phyloP scores from a whole-genome alignment of 1,284 basidiomycete species.

The Malassezia psittaci region DNA sequence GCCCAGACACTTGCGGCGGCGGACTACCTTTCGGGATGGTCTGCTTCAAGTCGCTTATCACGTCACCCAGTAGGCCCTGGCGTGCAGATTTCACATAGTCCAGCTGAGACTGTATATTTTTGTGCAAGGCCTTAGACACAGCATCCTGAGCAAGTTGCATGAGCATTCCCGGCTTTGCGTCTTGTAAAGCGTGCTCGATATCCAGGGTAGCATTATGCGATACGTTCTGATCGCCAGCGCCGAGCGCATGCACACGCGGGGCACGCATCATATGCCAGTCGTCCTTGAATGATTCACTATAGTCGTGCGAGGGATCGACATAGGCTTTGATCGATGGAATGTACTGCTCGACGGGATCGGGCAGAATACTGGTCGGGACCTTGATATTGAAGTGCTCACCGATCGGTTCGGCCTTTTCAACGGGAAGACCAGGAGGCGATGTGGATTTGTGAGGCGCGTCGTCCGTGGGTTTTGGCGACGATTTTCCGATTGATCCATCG shows the following conservation, averaged over 20 bases:
- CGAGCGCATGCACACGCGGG: conserved; percentile 11
- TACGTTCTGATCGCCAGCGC: neutral
- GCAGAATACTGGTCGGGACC: conserved; percentile 27
- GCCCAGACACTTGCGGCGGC: conserved; percentile 4
- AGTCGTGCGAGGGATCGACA: conserved; percentile 4
- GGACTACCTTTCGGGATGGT: conserved; percentile 10
- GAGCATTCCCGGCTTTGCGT: neutral
- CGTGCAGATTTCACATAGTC: neutral
- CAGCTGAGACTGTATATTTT: neutral
- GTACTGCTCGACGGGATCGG: conserved; percentile 19
- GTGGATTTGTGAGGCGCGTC: conserved; percentile 15
- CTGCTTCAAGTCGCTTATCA: neutral
- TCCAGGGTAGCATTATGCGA: neutral
- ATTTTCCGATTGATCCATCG: conserved; percentile 18
- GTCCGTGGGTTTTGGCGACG: conserved; percentile 17
- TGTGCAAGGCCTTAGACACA: conserved; percentile 10
- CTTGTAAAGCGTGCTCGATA: neutral
- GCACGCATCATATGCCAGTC: conserved; percentile 9
- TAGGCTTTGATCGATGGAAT: conserved; percentile 11
- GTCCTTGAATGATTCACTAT: conserved; percentile 3
- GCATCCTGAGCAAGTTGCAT: neutral
- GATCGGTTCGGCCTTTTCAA: conserved; percentile 22
- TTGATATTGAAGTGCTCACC: conserved; percentile 33
- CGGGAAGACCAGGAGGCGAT: conserved; percentile 29
- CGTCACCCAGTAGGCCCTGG: neutral